These are phyloP conservation scores for Pichia sporocuriosa DNA, from an alignment of 805 yeast species.

Conservation along the genomic window DNA sequence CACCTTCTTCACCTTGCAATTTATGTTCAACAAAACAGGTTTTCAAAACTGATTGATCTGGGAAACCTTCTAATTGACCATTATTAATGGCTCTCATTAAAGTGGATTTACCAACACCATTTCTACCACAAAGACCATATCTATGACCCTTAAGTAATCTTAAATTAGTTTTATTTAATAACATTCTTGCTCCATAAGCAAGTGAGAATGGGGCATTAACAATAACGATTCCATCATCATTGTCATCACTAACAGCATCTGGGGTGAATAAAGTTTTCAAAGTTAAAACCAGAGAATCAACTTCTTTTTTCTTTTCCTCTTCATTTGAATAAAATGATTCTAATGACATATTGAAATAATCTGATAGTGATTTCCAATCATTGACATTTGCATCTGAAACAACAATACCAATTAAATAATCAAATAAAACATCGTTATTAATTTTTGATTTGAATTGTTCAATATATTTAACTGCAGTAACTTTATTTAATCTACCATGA, in stretches of 20 bases:
- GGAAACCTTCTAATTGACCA: constrained; percentile 97
- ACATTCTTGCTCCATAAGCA: constrained; percentile 97
- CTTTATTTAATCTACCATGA: constrained; percentile 62
- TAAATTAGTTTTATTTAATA: constrained; percentile 84
- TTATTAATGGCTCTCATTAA: constrained; percentile 94
- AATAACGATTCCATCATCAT: constrained; percentile 80
- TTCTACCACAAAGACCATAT: constrained; percentile 96
- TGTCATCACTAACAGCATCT: constrained; percentile 48
- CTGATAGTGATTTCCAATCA: constrained; percentile 58
- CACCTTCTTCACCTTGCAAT: constrained; percentile 91
- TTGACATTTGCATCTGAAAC: constrained; percentile 65
- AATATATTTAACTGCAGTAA: constrained; percentile 44
- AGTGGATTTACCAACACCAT: constrained; percentile 98
- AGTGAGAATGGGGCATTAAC: constrained; percentile 92
- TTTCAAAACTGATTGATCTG: constrained; percentile 74
- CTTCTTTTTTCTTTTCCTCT: constrained; percentile 31
- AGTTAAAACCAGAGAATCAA: constrained; percentile 38
- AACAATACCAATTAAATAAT: constrained; percentile 48
- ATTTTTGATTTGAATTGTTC: constrained; percentile 24
- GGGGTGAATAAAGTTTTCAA: constrained; percentile 52
- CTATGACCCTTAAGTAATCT: constrained; percentile 90
- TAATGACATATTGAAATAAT: constrained; percentile 41
- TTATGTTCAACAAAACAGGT: constrained; percentile 98
- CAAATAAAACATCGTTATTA: constrained; percentile 33
- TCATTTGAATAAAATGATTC: constrained; percentile 31